Percentiles rank a stretch among this genome's conserved stretches.
phyloP scores from a whole-genome alignment of 345 rosid species.

The Eucalyptus marginata region DNA sequence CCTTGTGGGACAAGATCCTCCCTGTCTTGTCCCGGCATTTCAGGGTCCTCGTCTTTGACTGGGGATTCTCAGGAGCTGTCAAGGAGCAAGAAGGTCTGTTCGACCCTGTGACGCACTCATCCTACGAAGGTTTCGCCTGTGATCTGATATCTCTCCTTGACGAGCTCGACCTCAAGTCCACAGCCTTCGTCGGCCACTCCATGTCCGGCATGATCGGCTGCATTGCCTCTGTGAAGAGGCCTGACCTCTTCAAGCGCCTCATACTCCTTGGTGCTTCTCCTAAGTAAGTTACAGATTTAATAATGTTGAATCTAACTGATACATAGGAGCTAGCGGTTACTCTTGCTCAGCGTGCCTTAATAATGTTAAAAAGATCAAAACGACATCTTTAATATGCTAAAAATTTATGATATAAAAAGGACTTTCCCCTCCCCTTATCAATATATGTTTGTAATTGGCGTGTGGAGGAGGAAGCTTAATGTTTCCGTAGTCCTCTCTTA shows the following conservation, averaged over 20 bases:
- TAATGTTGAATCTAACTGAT: background rate
- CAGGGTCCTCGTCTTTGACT: constrained; percentile 57
- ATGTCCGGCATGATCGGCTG: constrained; percentile 83
- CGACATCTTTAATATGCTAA: background rate
- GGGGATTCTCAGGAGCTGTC: constrained; percentile 61
- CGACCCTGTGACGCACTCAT: constrained; percentile 44
- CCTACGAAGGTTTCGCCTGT: constrained; percentile 42
- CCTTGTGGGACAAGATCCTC: constrained; percentile 45
- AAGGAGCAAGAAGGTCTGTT: constrained; percentile 31
- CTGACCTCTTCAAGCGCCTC: constrained; percentile 47
- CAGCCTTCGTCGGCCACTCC: constrained; percentile 66
- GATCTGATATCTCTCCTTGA: constrained; percentile 51
- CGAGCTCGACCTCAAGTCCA: constrained; percentile 25
- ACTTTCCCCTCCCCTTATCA: background rate
- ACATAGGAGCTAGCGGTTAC: background rate
- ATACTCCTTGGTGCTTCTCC: constrained; percentile 65
- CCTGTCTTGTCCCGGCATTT: constrained; percentile 31
- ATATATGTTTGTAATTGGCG: background rate
- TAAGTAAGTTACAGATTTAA: constrained; percentile 17
- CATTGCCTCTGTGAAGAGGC: constrained; percentile 68
- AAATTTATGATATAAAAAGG: background rate
- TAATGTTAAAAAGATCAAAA: background rate
- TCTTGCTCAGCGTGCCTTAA: background rate
- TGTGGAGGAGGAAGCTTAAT: background rate
- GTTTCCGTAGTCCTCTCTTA: background rate